Conservation (phyloP, 805 yeast species). For the Pichia scutulata region DNA sequence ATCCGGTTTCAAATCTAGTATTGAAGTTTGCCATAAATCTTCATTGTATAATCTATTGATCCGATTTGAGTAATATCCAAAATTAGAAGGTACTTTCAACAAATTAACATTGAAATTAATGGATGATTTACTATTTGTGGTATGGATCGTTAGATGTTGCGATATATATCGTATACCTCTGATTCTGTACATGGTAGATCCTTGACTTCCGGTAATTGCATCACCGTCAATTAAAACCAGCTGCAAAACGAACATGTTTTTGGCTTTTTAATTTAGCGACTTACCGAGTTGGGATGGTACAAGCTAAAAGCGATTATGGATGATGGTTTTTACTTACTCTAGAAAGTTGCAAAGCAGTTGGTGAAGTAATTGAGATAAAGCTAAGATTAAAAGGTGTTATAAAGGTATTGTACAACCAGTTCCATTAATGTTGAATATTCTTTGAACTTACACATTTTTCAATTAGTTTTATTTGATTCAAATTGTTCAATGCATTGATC, state of each 20-base stretch:
- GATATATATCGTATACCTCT: constrained; percentile 14
- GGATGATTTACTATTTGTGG: constrained; percentile 16
- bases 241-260: not conserved
- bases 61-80: constrained; percentile 75
- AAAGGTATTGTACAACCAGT: too few relatives aligned
- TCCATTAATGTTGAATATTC: too few relatives aligned
- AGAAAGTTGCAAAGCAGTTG: too few relatives aligned
- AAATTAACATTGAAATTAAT: constrained; percentile 44
- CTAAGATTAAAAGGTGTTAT: too few relatives aligned
- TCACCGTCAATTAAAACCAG: not conserved
- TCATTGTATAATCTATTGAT: constrained; percentile 75
- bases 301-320: too few relatives aligned
- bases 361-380: too few relatives aligned
- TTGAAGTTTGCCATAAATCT: constrained; percentile 44
- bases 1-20: constrained; percentile 3
- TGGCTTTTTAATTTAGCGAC: not conserved
- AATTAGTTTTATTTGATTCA: too few relatives aligned
- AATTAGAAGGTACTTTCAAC: constrained; percentile 57
- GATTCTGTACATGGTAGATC: not conserved
- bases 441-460: too few relatives aligned
- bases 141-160: constrained; percentile 23
- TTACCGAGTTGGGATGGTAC: not conserved
- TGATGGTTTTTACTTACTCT: too few relatives aligned
- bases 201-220: not conserved
- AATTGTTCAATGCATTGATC: too few relatives aligned